These are phyloP conservation scores for Ophiostoma himal-ulmi DNA, from an alignment of 2,329 filamentous ascomycete genomes.

Conservation along the genomic window DNA sequence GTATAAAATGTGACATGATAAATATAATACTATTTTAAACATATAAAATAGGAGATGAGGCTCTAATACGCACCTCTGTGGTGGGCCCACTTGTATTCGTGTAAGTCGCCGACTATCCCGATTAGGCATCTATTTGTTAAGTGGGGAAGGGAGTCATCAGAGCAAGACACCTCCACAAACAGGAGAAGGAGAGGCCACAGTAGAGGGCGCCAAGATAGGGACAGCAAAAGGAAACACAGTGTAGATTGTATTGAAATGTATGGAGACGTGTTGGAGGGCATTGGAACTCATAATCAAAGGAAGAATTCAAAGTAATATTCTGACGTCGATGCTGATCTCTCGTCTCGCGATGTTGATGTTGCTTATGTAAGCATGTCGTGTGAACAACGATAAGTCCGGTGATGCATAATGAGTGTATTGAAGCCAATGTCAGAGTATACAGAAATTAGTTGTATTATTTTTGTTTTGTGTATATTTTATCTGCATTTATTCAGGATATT, in stretches of 20 bases:
- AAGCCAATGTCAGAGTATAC: too few species aligned
- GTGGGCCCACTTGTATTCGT: neutral
- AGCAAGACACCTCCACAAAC: neutral
- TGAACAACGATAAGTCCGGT: neutral
- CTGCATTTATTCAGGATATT: too few species aligned
- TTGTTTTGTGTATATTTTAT: too few species aligned
- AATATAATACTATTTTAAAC: neutral
- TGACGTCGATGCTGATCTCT: neutral
- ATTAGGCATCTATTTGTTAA: neutral
- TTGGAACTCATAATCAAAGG: neutral
- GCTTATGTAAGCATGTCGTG: neutral
- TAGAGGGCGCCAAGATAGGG: neutral
- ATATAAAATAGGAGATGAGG: neutral
- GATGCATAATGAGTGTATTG: neutral
- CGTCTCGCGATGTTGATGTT: neutral
- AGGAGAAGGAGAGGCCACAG: neutral
- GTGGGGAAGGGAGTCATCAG: conserved; percentile 4
- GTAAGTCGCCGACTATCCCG: neutral
- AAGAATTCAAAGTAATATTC: neutral
- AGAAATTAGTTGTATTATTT: too few species aligned
- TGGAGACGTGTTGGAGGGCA: neutral
- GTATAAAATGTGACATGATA: neutral
- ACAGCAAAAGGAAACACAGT: neutral
- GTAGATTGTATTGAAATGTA: neutral
- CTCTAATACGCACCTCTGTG: neutral